phyloP scores from a whole-genome alignment of 805 yeast species.

The Myxozyma neglecta region DNA sequence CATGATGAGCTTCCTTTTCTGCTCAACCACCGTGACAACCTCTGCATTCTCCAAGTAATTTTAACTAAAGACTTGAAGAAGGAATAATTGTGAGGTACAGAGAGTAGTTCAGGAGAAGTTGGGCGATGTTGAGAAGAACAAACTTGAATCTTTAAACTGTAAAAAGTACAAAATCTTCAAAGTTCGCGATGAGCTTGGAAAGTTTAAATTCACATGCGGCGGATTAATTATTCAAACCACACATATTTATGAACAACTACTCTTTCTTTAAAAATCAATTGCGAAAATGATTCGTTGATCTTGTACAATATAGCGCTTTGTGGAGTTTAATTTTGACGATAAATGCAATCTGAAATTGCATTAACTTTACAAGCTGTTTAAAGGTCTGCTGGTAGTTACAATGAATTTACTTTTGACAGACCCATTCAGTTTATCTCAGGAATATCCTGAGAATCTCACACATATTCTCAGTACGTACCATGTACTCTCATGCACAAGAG shows the following conservation, averaged over 20 bases:
- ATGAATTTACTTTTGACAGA: constrained; percentile 85
- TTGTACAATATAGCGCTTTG: too few relatives aligned
- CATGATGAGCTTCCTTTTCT: not conserved
- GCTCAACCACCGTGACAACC: not conserved
- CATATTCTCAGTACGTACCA: constrained; percentile 51
- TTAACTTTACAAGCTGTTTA: not conserved
- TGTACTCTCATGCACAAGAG: not conserved
- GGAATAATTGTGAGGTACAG: not conserved
- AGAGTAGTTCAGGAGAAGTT: too few relatives aligned
- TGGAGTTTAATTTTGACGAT: not conserved
- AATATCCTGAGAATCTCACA: constrained; percentile 82
- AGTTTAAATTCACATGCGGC: not conserved
- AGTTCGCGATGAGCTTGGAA: not conserved
- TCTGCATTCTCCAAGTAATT: too few relatives aligned
- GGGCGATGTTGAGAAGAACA: too few relatives aligned
- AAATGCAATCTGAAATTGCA: not conserved
- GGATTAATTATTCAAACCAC: not conserved
- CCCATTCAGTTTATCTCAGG: constrained; percentile 88
- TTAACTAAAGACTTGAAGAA: not conserved
- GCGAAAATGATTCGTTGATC: not conserved
- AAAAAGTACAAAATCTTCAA: not conserved
- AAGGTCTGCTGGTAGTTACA: not conserved
- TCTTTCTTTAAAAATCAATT: not conserved
- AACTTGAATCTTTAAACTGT: too few relatives aligned
- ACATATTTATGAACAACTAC: too few relatives aligned